A percentile compares a stretch with the other conserved stretches of the same genome.
These are phyloP conservation scores for Wickerhamomyces ciferrii DNA, from an alignment of 805 yeast genomes.

Conservation along the genomic window DNA sequence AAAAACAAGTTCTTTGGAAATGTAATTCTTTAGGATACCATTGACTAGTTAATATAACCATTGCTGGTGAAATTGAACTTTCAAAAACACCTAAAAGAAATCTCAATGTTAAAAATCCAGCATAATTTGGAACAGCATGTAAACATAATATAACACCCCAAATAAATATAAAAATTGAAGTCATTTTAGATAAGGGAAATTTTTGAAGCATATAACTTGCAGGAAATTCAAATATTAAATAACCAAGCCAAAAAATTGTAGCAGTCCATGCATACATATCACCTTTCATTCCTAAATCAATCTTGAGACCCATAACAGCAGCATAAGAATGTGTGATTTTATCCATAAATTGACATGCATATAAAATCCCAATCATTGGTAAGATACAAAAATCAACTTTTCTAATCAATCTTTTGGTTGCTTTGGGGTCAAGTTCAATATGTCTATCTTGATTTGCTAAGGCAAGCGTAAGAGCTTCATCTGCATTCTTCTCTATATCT, in stretches of 20 bases:
- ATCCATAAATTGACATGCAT: constrained; percentile 36
- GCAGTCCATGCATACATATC: constrained; percentile 39
- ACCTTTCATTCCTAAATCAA: constrained; percentile 35
- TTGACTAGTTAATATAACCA: constrained; percentile 13
- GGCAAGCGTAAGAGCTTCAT: constrained; percentile 9
- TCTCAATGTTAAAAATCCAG: constrained; percentile 39
- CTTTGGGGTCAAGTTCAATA: too few relatives aligned
- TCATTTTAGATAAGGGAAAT: constrained; percentile 42
- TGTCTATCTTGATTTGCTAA: constrained; percentile 3
- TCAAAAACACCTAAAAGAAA: constrained; percentile 47
- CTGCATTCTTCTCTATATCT: constrained; percentile 17
- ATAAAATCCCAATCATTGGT: constrained; percentile 30
- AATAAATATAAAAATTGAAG: constrained; percentile 29
- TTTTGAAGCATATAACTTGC: constrained; percentile 38
- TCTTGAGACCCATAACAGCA: constrained; percentile 36
- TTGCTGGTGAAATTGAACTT: constrained; percentile 27
- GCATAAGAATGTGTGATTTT: constrained; percentile 36
- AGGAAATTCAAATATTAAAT: constrained; percentile 43
- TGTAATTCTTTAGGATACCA: constrained; percentile 23
- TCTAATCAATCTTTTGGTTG: constrained; percentile 25
- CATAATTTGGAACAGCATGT: constrained; percentile 37
- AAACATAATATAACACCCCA: constrained; percentile 43
- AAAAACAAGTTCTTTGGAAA: constrained; percentile 23
- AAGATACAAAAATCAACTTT: constrained; percentile 32
- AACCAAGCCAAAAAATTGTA: constrained; percentile 48